Base-by-base conservation (phyloP, 163 green algal genomes). In the Scenedesmus sp. region DNA sequence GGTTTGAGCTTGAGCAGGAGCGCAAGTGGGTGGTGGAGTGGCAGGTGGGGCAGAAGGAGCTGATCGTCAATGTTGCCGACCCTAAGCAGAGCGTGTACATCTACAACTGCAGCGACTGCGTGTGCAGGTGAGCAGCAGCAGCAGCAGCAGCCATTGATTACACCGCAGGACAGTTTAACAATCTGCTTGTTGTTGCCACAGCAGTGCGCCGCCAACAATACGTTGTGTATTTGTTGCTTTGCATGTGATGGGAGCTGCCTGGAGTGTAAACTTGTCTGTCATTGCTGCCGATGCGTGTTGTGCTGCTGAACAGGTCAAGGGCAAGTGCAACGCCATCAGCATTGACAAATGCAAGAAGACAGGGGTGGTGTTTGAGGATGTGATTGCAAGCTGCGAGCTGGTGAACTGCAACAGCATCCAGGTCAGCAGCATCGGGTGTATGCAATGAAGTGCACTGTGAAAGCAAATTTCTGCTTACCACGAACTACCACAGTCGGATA, bases 1-100 rank as follows among this genome's bases (percentile, higher is more conserved):
- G 94, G 40, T 91, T 97, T 30, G 97, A 98, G 93, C 96, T 98
- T 70, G 92, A 97, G 90, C 93, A 96, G 80, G 96, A 97, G 68
- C 94, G 96, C 81, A 99, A 99, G 94, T 99, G 97, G 97, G 87
- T 95, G 43, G 93, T 99, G 30, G 97, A 99, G 94, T 95, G 98
- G 86, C 94, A 97, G 73, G 92, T 96, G 5, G 93, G 93, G 51
- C 96, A 97, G 81, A 92, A 93, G 16, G 92, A 95, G 33, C 89
- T 99, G 16, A 90, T 97, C 26, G 93, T 99, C 0, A 87, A 95
- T 0, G 93, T 97, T 10, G 96, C 94, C 0, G 87, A 97, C 61
- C 92, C 97, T 6, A 96, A 95, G 86, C 97, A 99, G 80, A 96
- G 93, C 0, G 95, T 99, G 10, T 99, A 99, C 95, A 96, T 99